Evolutionary conservation across 495 filamentous ascomycete genomes (phyloP).

Genomic region (Sphaerosporella brunnea): DNA sequence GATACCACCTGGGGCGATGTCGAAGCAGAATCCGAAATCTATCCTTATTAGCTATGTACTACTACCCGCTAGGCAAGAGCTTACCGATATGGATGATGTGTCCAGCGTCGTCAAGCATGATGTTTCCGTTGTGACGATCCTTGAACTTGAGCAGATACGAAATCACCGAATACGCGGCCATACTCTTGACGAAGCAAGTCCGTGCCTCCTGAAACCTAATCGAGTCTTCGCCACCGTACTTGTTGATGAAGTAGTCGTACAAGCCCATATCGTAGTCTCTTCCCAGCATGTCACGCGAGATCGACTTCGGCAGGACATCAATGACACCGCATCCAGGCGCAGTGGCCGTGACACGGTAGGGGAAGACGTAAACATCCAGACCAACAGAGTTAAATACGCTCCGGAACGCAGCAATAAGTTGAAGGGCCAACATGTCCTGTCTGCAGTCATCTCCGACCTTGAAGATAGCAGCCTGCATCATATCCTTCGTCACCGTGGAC

Average conservation of each 20-base stretch:
- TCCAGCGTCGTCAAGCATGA: conserved; percentile 94
- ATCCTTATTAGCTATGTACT: background rate
- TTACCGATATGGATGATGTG: conserved; percentile 80
- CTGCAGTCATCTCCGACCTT: conserved; percentile 98
- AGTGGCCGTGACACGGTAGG: conserved; percentile 95
- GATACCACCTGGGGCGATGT: conserved; percentile 91
- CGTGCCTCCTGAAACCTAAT: conserved; percentile 87
- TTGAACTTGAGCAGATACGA: conserved; percentile 97
- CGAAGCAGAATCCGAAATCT: conserved; percentile 98
- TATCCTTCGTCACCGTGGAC: conserved; percentile 48
- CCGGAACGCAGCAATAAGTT: conserved; percentile 94
- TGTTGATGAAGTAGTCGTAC: conserved; percentile 94
- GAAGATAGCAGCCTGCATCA: conserved; percentile 99
- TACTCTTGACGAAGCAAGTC: conserved; percentile 96
- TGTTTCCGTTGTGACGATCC: conserved; percentile 97
- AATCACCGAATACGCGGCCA: conserved; percentile 99
- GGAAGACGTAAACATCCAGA: conserved; percentile 90
- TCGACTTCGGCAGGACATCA: conserved; percentile 90
- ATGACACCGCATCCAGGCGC: conserved; percentile 97
- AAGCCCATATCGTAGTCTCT: conserved; percentile 93
- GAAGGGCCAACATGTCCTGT: conserved; percentile 87
- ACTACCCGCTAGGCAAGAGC: conserved; percentile 1
- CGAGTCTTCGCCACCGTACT: conserved; percentile 89
- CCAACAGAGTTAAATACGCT: conserved; percentile 90
- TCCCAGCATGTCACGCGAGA: conserved; percentile 96